Conservation (phyloP, 768 basidiomycete species). For the Tricholoma sp. region DNA sequence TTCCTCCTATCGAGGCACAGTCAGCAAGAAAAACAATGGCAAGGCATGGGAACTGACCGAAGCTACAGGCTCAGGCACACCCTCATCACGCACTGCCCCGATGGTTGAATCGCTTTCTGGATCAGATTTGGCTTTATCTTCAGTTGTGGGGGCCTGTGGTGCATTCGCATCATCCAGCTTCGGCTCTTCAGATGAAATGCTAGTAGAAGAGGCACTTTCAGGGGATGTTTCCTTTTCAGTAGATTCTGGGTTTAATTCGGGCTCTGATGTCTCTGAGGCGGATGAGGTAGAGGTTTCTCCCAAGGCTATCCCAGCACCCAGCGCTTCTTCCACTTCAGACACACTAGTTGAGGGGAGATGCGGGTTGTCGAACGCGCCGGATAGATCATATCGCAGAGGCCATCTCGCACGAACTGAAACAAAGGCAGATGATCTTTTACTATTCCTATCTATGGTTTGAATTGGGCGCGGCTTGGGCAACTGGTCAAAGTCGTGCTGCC, state of each 20-base stretch:
- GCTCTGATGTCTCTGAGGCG: conserved; percentile 68
- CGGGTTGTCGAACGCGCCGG: conserved; percentile 47
- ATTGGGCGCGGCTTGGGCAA: conserved; percentile 67
- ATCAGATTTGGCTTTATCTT: conserved; percentile 42
- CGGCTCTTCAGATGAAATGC: not conserved
- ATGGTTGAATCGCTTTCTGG: conserved; percentile 85
- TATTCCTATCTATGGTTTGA: conserved; percentile 42
- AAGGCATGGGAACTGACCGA: conserved; percentile 12
- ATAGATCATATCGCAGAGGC: conserved; percentile 56
- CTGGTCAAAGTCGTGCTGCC: conserved; percentile 90
- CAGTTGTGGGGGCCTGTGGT: conserved; percentile 5
- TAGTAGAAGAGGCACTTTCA: not conserved
- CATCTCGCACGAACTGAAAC: conserved; percentile 69
- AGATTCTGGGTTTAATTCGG: conserved; percentile 37
- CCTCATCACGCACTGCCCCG: conserved; percentile 44
- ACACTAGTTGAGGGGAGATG: conserved; percentile 60
- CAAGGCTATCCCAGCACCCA: conserved; percentile 41
- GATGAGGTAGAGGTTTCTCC: conserved; percentile 60
- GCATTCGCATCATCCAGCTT: conserved; percentile 5
- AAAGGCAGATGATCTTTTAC: conserved; percentile 58
- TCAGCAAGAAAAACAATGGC: not conserved
- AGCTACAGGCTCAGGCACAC: conserved; percentile 16
- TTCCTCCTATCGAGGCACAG: conserved; percentile 9
- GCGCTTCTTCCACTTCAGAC: conserved; percentile 70
- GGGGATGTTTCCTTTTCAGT: conserved; percentile 11